A percentile compares a stretch with the other conserved stretches of the same genome.
These are phyloP conservation scores for Kickxella alabastrina DNA, from an alignment of 192 early-diverging fungal genomes.

Conservation along the genomic window DNA sequence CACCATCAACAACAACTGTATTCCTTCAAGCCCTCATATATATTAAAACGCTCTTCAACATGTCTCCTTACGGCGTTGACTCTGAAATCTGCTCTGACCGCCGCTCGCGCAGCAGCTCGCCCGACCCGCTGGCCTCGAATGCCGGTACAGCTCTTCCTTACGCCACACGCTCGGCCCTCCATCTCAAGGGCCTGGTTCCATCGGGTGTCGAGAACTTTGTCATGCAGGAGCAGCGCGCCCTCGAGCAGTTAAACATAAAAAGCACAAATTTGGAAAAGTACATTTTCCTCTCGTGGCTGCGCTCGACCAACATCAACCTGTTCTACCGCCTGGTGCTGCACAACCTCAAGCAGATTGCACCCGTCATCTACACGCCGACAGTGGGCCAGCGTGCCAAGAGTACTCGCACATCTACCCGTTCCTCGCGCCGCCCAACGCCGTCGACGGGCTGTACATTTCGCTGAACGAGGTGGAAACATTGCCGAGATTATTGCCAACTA, in stretches of 20 bases:
- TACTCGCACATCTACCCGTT: slow-evolving; percentile 85
- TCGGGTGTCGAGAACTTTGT: slow-evolving; percentile 66
- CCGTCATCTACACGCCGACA: slow-evolving; percentile 77
- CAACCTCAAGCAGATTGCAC: slow-evolving; percentile 72
- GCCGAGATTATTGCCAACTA: slow-evolving; percentile 75
- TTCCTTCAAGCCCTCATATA: no score
- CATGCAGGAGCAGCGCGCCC: slow-evolving; percentile 67
- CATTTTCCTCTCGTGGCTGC: slow-evolving; percentile 74
- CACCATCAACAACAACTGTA: no score
- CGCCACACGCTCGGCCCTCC: slow-evolving; percentile 53
- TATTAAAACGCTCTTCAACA: no score
- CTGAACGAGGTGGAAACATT: slow-evolving; percentile 71
- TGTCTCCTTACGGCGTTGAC: background rate
- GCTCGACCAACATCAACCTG: slow-evolving; percentile 71
- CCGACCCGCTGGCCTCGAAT: slow-evolving; percentile 28
- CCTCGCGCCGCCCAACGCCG: slow-evolving; percentile 64
- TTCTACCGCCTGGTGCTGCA: slow-evolving; percentile 80
- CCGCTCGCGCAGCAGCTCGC: slow-evolving; percentile 33
- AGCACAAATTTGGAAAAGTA: slow-evolving; percentile 74
- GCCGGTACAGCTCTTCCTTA: slow-evolving; percentile 31
- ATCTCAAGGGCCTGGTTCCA: slow-evolving; percentile 70
- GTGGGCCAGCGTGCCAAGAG: slow-evolving; percentile 79
- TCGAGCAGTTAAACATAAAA: slow-evolving; percentile 66
- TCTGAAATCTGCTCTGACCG: slow-evolving; percentile 23
- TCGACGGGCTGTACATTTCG: slow-evolving; percentile 83